These are phyloP conservation scores for Aquanectria penicillioides DNA, from an alignment of 2,329 filamentous ascomycete species.

Conservation along the genomic window DNA sequence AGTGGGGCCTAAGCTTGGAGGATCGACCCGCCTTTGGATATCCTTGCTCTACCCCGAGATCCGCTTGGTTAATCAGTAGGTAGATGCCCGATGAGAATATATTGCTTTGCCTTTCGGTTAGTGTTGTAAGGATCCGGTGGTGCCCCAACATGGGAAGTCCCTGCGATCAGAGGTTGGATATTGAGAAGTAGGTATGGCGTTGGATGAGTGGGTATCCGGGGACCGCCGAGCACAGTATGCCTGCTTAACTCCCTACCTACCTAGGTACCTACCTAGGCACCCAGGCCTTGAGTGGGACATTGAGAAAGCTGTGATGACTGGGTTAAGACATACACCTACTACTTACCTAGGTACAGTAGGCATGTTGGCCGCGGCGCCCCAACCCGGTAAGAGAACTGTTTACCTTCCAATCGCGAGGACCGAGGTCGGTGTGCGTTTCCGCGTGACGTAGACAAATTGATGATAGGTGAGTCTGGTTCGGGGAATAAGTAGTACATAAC, in stretches of 20 bases:
- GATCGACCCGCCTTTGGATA: slow-evolving; percentile 19
- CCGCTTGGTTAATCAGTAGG: not conserved
- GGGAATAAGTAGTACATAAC: slow-evolving; percentile 25
- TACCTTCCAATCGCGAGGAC: slow-evolving; percentile 10
- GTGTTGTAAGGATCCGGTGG: not conserved
- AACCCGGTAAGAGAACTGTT: slow-evolving; percentile 13
- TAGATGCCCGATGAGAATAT: slow-evolving; percentile 1
- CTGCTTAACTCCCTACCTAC: too few relatives aligned
- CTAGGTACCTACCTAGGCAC: too few relatives aligned
- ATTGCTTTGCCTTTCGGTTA: not conserved
- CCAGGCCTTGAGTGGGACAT: too few relatives aligned
- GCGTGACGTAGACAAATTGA: slow-evolving; percentile 17
- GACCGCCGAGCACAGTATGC: too few relatives aligned
- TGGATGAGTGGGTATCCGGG: too few relatives aligned
- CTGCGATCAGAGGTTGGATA: not conserved
- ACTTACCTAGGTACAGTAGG: too few relatives aligned
- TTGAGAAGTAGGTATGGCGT: too few relatives aligned
- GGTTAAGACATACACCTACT: slow-evolving; percentile 15
- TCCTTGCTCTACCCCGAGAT: slow-evolving; percentile 8
- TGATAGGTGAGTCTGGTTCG: slow-evolving; percentile 13
- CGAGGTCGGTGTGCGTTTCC: slow-evolving; percentile 21
- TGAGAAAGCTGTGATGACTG: slow-evolving; percentile 6
- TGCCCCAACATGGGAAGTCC: not conserved
- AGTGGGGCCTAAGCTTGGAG: slow-evolving; percentile 26
- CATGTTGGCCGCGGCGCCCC: slow-evolving; percentile 5